Percentiles rank a stretch among this genome's conserved stretches.
These are phyloP conservation scores for Solanum commersonii DNA, from an alignment of 257 asterid species.

Conservation along the genomic window DNA sequence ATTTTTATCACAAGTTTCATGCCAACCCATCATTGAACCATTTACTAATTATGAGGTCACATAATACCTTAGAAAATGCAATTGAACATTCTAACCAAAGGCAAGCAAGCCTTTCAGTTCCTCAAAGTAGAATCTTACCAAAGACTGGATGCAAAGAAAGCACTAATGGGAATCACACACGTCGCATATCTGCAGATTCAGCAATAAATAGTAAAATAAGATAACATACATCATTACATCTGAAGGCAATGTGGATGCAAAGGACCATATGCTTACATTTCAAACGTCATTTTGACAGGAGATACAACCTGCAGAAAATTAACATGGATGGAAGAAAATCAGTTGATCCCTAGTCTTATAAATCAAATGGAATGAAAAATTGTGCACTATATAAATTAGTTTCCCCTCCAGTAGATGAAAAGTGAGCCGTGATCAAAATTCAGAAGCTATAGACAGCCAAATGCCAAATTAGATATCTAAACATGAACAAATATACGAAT, in stretches of 20 bases:
- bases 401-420: not conserved
- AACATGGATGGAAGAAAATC: not conserved
- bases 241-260: constrained; percentile 2
- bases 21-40: not conserved
- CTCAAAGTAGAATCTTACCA: constrained; percentile 41
- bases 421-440: not conserved
- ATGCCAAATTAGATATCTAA: not conserved
- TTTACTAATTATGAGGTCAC: not conserved
- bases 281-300: constrained; percentile 92
- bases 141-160: constrained; percentile 87
- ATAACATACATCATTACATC: not conserved
- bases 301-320: constrained; percentile 62
- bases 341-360: not conserved
- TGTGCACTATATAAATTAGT: not conserved
- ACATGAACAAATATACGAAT: not conserved
- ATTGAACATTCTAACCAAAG: not conserved
- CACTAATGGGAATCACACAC: constrained; percentile 93
- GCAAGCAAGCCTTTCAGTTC: not conserved
- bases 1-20: not conserved
- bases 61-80: not conserved
- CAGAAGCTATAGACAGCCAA: not conserved
- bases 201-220: constrained; percentile 3
- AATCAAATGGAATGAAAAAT: not conserved
- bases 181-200: constrained; percentile 79
- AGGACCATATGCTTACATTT: constrained; percentile 48